Conservation (phyloP, 768 basidiomycete species). For the Amanita pseudoporphyria region DNA sequence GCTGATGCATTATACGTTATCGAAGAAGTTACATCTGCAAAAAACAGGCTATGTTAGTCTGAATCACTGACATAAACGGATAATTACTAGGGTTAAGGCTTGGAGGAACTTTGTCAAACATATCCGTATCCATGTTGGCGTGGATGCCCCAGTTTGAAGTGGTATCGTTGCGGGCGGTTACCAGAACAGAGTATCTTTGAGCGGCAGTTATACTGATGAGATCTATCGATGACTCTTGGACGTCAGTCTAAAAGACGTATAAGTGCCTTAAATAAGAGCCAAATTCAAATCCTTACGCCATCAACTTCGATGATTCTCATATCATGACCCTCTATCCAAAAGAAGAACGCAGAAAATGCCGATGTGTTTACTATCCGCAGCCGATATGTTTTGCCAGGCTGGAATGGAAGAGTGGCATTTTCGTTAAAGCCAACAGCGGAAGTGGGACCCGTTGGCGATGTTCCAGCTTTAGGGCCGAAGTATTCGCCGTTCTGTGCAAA, state of each 20-base stretch:
- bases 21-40: conserved; percentile 69
- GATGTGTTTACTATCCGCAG: conserved; percentile 81
- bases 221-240: conserved; percentile 63
- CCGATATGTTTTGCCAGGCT: conserved; percentile 84
- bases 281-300: conserved; percentile 41
- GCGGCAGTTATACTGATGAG: conserved; percentile 71
- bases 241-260: conserved; percentile 48
- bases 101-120: conserved; percentile 81
- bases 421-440: conserved; percentile 75
- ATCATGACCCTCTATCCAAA: conserved; percentile 85
- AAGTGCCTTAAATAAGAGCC: not conserved
- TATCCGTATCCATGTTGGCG: conserved; percentile 80
- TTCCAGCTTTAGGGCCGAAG: conserved; percentile 46
- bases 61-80: not conserved
- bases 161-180: conserved; percentile 84
- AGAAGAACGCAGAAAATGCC: conserved; percentile 67
- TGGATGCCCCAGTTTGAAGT: conserved; percentile 82
- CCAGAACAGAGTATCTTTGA: conserved; percentile 89
- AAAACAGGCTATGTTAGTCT: not conserved
- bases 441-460: conserved; percentile 38
- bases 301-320: conserved; percentile 82
- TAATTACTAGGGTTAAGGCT: conserved; percentile 64
- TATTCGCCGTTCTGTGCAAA: conserved; percentile 71
- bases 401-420: conserved; percentile 77
- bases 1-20: conserved; percentile 61